Base-by-base conservation (phyloP, 2,329 filamentous ascomycete species). In the Aspergillus carbonarius region DNA sequence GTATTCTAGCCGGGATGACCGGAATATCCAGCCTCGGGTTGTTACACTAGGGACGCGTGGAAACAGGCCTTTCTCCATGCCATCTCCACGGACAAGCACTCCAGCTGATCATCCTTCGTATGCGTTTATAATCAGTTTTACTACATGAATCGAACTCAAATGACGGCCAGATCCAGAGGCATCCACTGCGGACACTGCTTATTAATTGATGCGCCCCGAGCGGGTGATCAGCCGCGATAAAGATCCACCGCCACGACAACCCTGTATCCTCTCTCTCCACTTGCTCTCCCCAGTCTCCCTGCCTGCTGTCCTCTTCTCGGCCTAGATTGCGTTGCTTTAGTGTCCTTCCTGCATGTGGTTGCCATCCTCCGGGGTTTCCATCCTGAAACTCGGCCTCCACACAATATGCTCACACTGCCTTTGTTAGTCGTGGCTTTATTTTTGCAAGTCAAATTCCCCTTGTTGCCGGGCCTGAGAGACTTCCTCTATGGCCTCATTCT, bases 401-500 rank as follows among this genome's bases (percentile, higher is more conserved):
- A 1, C 49, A 50, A 23, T 10, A 57, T 57, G 55, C 52, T 52
- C 35, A 51, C 39, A 2, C 20, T 57, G 18, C 25, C 49, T 10
- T 12, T 47, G 30, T 32, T 57, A 17, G 39, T 44, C 25, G 23
- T 27, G 15, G 48, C 55, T 6, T 35, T 57, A 37, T 57, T 57
- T n/a, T 34, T 57, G 10, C 48, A 49, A 25, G 57, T 39, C 49
- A 42, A 53, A 30, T 47, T 46, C 48, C 27, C 39, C 20, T n/a
- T 27, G 39, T n/a, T 8, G 9, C 51, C 51, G 8, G 51, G 35
- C 12, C 10, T 54, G 37, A 40, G 27, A 27, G 7, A 32, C 18
- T 30, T 37, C 10, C 51, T 54, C 27, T 54, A 44, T 32, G 51
- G 37, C 20, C 42, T 54, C 27, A 59, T 63, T 18, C 13, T 47